Evolutionary conservation across 306 rosid genomes (phyloP).

Genomic region (Hylodesmum podocarpum): DNA sequence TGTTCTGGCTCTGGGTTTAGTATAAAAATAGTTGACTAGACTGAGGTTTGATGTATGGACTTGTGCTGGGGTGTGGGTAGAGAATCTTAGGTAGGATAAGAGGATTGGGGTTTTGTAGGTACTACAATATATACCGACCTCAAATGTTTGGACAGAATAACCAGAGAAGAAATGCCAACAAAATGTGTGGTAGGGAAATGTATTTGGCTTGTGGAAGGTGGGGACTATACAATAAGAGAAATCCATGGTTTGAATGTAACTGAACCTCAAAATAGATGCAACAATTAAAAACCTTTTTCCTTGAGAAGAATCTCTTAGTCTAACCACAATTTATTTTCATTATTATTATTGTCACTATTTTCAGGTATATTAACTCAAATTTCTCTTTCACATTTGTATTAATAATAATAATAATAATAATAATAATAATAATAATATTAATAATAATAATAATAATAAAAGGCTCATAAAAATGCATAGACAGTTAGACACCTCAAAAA

Average conservation of each 20-base stretch:
- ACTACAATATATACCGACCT: neutral
- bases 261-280: neutral
- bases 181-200: slow-evolving; percentile 18
- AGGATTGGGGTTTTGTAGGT: neutral
- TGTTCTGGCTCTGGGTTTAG: neutral
- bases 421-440: too few species aligned
- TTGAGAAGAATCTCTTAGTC: neutral
- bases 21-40: too few species aligned
- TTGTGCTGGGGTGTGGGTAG: neutral
- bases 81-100: neutral
- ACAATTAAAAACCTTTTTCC: neutral
- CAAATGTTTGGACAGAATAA: neutral
- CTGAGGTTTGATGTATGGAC: neutral
- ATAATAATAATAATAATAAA: too few species aligned
- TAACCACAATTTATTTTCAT: neutral
- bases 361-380: neutral
- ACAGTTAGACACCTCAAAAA: neutral
- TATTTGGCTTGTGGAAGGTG: slow-evolving; percentile 4
- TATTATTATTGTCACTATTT: too few species aligned
- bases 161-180: neutral
- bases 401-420: too few species aligned
- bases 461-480: neutral
- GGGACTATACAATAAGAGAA: neutral
- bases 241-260: neutral
- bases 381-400: neutral